Evolutionary conservation across 2,329 filamentous ascomycete genomes (phyloP), one percentile per base, ranked within the genome.

Genomic region (Fusarium brachygibbosum): DNA sequence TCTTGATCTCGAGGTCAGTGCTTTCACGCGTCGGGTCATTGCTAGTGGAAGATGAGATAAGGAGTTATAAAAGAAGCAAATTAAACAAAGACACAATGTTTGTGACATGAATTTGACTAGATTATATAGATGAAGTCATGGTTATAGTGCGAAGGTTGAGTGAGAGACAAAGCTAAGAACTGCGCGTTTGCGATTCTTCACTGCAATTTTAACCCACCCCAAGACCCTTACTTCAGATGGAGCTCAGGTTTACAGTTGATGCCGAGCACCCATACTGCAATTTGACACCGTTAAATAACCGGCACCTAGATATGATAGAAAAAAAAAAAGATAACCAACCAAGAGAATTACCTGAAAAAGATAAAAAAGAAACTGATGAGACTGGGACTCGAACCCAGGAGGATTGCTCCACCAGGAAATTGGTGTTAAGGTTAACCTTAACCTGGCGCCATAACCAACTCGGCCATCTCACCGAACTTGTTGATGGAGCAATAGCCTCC

Each of bases 371-470:
- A 8, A 8, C n/a, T 74, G 69, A 74, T 74, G 68, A 74, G 71
- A 74, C 71, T 74, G 71, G 71, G 71, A 74, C 66, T 74, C 68
- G 71, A 74, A 74, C 71, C 71, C 71, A 74, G 70, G 71, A 74
- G 71, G 70, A 74, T 74, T 74, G 71, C 69, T 74, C 69, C 71
- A 74, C 51, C 71, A 74, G 71, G 71, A 74, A 73, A 45, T 68
- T 63, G 62, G 62, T 72, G 71, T 73, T 70, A 73, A 73, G 71
- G 71, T 73, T 66, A 38, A 72, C 71, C 71, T 74, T 74, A 73
- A 73, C 71, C 71, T 73, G 71, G 56, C 71, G 71, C 71, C 71
- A 74, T 73, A 74, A 74, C 71, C 71, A 74, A 74, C 71, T 74
- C 71, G 71, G 71, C 71, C 71, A 74, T 74, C 71, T 74, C 69